Evolutionary conservation across 2,329 filamentous ascomycete species (phyloP).

Genomic region (Aspergillus cejpii): DNA sequence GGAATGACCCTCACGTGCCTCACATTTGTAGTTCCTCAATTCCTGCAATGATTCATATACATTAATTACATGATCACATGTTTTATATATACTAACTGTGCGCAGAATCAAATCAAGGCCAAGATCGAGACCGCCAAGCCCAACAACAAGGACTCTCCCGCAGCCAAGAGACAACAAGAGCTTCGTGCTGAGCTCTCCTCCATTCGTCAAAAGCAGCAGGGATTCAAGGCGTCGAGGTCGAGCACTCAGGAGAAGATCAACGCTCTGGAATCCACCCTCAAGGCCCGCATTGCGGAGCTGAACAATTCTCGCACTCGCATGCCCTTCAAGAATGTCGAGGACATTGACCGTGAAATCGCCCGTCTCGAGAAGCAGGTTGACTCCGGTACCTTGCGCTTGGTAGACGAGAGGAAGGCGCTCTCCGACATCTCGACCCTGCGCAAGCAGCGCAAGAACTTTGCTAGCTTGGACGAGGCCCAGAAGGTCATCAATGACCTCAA

Average conservation of each 20-base stretch:
- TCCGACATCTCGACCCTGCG: conserved; percentile 73
- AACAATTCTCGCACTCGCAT: conserved; percentile 77
- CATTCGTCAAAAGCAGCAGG: conserved; percentile 81
- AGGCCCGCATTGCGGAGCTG: conserved; percentile 75
- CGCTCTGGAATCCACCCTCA: conserved; percentile 81
- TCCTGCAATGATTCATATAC: background rate
- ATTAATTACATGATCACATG: background rate
- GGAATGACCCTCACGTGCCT: background rate
- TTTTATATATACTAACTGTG: conserved; percentile 16
- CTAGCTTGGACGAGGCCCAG: conserved; percentile 73
- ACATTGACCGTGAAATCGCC: conserved; percentile 76
- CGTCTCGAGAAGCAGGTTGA: conserved; percentile 79
- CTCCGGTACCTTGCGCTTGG: conserved; percentile 83
- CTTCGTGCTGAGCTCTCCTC: conserved; percentile 73
- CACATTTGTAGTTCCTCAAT: background rate
- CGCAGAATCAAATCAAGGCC: conserved; percentile 78
- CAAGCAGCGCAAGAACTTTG: conserved; percentile 88
- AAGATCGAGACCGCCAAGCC: conserved; percentile 80
- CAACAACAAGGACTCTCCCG: conserved; percentile 73
- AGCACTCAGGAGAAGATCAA: conserved; percentile 84
- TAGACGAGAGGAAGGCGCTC: conserved; percentile 94
- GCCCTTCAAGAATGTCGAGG: conserved; percentile 78
- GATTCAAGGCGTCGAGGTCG: conserved; percentile 73
- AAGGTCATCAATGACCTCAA: conserved; percentile 85
- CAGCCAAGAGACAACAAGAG: conserved; percentile 76